These are phyloP conservation scores for Silybum marianum DNA, from an alignment of 129 eudicot genomes.

Conservation along the genomic window DNA sequence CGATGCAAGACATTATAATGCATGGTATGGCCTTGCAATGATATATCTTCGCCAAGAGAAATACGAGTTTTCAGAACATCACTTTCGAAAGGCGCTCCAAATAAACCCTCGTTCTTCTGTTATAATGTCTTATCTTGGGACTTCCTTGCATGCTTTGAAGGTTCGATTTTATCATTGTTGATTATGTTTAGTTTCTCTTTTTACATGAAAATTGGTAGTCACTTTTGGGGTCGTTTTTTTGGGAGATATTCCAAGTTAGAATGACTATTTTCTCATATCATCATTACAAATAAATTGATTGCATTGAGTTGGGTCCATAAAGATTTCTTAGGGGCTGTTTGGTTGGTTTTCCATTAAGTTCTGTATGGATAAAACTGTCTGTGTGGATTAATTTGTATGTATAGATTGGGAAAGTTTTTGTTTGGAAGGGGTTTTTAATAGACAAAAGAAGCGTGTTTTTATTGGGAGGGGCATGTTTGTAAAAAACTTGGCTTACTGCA, in stretches of 20 bases:
- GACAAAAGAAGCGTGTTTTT: too few relatives aligned
- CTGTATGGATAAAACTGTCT: too few relatives aligned
- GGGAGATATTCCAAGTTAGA: not conserved
- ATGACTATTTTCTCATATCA: not conserved
- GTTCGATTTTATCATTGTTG: slow-evolving; percentile 35
- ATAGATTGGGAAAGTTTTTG: too few relatives aligned
- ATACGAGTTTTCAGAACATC: slow-evolving; percentile 96
- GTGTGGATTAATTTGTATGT: too few relatives aligned
- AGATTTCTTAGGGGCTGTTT: too few relatives aligned
- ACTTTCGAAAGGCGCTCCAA: slow-evolving; percentile 78
- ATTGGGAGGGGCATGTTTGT: too few relatives aligned
- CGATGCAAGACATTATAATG: slow-evolving; percentile 89
- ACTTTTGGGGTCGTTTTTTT: not conserved
- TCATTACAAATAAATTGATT: not conserved
- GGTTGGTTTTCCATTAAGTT: too few relatives aligned
- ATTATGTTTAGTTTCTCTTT: not conserved
- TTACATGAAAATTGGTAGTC: not conserved
- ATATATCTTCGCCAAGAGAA: slow-evolving; percentile 95
- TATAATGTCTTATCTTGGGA: slow-evolving; percentile 94
- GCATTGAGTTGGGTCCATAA: not conserved
- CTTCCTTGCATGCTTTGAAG: slow-evolving; percentile 89
- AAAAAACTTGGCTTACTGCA: too few relatives aligned
- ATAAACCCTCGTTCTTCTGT: slow-evolving; percentile 93
- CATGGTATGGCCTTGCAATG: slow-evolving; percentile 99
- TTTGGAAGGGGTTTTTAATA: too few relatives aligned